Evolutionary conservation across 352 stramenopile species (phyloP), one percentile per base, ranked within the genome.

Genomic region (Globisporangium rhizosaccharum): DNA sequence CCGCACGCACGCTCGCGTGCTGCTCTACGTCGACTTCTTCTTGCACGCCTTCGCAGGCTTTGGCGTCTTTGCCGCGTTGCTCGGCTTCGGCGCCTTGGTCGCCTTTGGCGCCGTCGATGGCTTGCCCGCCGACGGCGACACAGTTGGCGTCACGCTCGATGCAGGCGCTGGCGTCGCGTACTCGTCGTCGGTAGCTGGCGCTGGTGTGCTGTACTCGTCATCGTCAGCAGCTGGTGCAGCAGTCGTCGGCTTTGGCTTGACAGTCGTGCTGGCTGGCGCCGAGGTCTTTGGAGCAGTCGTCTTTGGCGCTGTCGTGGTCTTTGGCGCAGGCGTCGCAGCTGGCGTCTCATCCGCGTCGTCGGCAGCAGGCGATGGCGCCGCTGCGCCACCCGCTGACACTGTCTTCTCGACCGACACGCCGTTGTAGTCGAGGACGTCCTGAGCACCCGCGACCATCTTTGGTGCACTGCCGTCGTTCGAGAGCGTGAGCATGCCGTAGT

Each of bases 381-480:
- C 51, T 20, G 51, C 58, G 33, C 51, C 53, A 23, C 51, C 37
- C 0, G 46, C 51, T 2, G 41, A 44, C 36, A 64, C 52, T 2
- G 53, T 64, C 59, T 75, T 73, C 57, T 82, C 69, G 17, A 86
- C 72, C 18, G 72, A 73, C 6, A 89, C 76, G n/a, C 79, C 79
- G 64, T 82, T 89, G 63, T 83, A 89, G 48, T 70, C 75, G 41
- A 89, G 62, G 18, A 85, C 67, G 59, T 89, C 79, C 56, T 86
- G 76, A 50, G 67, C 58, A 49, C 61, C 65, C 0, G 59, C 54
- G 23, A 65, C 69, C 79, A 89, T 87, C 42, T 62, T 66, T 26
- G 77, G 72, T 2, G 57, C 57, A 48, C 70, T 82, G 53, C 75
- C 77, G 60, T 84, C 76, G 57, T 79, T 70, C 36, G 79, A 87